Percentiles rank a stretch among this genome's conserved stretches.
phyloP scores from a whole-genome alignment of 2,329 filamentous ascomycete species.

The Ceratocystis papillata region DNA sequence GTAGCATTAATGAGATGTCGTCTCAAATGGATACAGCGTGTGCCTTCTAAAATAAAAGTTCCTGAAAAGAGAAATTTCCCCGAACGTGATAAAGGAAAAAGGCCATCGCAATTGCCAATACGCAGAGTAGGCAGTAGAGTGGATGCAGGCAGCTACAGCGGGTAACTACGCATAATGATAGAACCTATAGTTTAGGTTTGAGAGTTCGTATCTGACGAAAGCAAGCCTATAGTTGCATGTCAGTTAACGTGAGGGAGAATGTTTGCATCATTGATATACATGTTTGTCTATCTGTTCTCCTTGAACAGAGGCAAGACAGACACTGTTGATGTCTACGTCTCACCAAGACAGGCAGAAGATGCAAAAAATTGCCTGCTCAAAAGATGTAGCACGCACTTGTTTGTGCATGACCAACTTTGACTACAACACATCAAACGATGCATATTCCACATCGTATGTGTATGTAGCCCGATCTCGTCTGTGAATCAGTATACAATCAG shows the following conservation, averaged over 20 bases:
- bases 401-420: not conserved
- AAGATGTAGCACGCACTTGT: not conserved
- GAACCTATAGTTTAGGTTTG: not conserved
- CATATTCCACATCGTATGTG: not conserved
- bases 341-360: not conserved
- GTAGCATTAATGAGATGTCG: not conserved
- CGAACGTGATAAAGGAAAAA: not conserved
- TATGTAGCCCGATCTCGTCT: not conserved
- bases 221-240: no score
- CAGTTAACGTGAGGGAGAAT: no score
- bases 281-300: not conserved
- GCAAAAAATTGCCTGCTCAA: not conserved
- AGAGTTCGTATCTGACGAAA: not conserved
- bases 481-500: not conserved
- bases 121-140: not conserved
- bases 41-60: constrained; percentile 7
- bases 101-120: not conserved
- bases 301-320: not conserved
- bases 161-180: not conserved
- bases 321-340: not conserved
- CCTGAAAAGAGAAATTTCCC: not conserved
- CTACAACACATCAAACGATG: not conserved
- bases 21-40: constrained; percentile 4
- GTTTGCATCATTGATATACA: no score
- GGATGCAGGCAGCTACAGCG: not conserved